Conservation (phyloP, 164 flowering plant species). For the Brasenia schreberi region DNA sequence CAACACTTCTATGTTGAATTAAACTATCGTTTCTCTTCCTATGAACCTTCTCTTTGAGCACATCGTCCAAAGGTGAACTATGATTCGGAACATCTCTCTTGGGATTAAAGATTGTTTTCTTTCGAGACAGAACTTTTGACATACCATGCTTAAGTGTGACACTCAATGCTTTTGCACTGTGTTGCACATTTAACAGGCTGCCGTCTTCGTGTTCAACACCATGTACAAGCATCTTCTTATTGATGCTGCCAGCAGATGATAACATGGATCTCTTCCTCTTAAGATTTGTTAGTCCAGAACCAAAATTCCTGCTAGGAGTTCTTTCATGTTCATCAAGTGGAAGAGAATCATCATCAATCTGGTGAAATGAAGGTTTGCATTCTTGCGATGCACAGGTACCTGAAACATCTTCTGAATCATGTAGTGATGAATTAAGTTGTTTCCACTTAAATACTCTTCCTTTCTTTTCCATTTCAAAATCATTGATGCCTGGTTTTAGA, state of each 20-base stretch:
- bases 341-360: constrained; percentile 7
- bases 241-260: constrained; percentile 12
- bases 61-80: neutral
- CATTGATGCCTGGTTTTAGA: constrained; percentile 7
- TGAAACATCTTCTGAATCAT: constrained; percentile 11
- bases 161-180: neutral
- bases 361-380: constrained; percentile 7
- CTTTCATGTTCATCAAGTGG: constrained; percentile 8
- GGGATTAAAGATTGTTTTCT: neutral
- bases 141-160: neutral
- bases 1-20: neutral
- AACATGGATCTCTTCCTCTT: constrained; percentile 15
- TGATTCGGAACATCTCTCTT: neutral
- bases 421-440: constrained; percentile 19
- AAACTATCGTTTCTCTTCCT: neutral
- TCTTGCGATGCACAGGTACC: constrained; percentile 7
- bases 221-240: neutral
- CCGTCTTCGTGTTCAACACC: neutral
- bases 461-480: constrained; percentile 17
- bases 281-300: constrained; percentile 13
- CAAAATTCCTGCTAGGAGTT: constrained; percentile 5
- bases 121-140: neutral
- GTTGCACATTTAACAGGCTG: neutral
- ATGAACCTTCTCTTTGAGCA: neutral
- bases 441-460: constrained; percentile 23